Percentiles rank a stretch among this genome's conserved stretches.
These are phyloP conservation scores for Ambrosiella cleistominuta DNA, from an alignment of 2,329 filamentous ascomycete species.

Conservation along the genomic window DNA sequence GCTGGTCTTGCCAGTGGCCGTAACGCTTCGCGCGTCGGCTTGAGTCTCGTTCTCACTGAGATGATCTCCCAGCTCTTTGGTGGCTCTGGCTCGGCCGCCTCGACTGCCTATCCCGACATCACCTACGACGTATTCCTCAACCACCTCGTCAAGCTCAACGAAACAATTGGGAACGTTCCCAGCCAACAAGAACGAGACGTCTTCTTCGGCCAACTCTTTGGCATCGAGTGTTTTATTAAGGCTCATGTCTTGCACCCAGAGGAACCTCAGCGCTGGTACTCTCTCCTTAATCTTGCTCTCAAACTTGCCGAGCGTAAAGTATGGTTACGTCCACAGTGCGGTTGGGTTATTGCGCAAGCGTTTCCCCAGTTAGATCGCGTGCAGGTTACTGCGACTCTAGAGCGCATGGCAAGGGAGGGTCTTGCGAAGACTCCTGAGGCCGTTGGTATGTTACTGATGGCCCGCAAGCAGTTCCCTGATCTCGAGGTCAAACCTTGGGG, in stretches of 20 bases:
- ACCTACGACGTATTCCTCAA: conserved; percentile 38
- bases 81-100: conserved; percentile 23
- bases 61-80: conserved; percentile 55
- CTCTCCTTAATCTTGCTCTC: conserved; percentile 55
- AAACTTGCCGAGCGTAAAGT: conserved; percentile 63
- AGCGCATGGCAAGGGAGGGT: conserved; percentile 43
- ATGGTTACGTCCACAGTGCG: conserved; percentile 80
- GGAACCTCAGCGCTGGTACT: conserved; percentile 35
- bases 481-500: conserved; percentile 56
- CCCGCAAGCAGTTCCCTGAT: conserved; percentile 44
- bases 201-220: conserved; percentile 72
- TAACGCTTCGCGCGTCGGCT: conserved; percentile 75
- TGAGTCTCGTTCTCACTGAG: conserved; percentile 76
- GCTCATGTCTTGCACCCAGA: conserved; percentile 53
- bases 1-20: conserved; percentile 77
- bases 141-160: conserved; percentile 37
- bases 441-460: conserved; percentile 69
- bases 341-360: conserved; percentile 61
- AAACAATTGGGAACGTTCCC: conserved; percentile 33
- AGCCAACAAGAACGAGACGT: conserved; percentile 72
- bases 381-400: conserved; percentile 43
- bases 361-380: conserved; percentile 42
- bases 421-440: conserved; percentile 72
- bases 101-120: conserved; percentile 32
- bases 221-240: conserved; percentile 69